Evolutionary conservation across 2,329 filamentous ascomycete species (phyloP).

Genomic region (Talaromyces sp.): DNA sequence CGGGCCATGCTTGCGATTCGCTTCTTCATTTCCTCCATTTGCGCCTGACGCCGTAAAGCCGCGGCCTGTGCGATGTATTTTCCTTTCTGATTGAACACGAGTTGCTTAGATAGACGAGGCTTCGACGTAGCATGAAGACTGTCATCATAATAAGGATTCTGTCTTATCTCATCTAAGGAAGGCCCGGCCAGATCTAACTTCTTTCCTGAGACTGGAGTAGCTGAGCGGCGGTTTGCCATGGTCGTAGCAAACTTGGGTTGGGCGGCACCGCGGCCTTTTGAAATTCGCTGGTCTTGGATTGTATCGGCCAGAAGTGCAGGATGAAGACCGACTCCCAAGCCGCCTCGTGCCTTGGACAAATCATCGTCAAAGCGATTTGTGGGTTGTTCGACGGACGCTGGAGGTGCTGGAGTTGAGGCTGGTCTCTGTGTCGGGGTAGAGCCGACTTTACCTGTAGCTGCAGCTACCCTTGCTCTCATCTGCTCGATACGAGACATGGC

Average conservation of each 20-base stretch:
- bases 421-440: constrained; percentile 45
- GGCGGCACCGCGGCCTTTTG: constrained; percentile 41
- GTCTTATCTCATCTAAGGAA: constrained; percentile 56
- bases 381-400: constrained; percentile 26
- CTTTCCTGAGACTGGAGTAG: constrained; percentile 36
- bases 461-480: constrained; percentile 74
- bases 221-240: constrained; percentile 53
- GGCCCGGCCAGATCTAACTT: constrained; percentile 59
- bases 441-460: constrained; percentile 59
- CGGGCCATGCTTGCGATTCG: constrained; percentile 82
- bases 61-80: constrained; percentile 96
- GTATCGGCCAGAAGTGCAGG: constrained; percentile 63
- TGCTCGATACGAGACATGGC: constrained; percentile 69
- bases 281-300: constrained; percentile 41
- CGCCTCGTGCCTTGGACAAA: constrained; percentile 56
- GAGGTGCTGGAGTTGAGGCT: constrained; percentile 29
- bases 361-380: constrained; percentile 50
- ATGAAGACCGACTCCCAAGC: constrained; percentile 71
- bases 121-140: constrained; percentile 60
- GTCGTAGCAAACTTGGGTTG: constrained; percentile 55
- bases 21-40: constrained; percentile 91
- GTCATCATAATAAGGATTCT: constrained; percentile 82
- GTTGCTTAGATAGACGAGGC: constrained; percentile 66
- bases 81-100: constrained; percentile 91
- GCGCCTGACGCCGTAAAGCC: constrained; percentile 79